Base-by-base conservation (phyloP, 345 rosid genomes). In the Salix udensis region DNA sequence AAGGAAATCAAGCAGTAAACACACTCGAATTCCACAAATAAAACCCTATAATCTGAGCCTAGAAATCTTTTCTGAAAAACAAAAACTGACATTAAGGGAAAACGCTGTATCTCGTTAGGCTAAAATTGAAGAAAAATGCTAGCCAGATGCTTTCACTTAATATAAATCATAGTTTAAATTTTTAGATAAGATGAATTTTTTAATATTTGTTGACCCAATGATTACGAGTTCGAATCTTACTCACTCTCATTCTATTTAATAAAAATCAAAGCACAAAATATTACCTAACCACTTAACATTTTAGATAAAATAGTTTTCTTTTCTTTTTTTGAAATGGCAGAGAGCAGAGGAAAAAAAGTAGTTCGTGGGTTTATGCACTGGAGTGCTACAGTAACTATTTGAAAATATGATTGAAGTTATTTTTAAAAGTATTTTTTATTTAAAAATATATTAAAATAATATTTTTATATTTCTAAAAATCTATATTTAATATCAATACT, bases 371-470 rank as follows among this genome's bases (percentile, higher is more conserved):
- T 34, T 34, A 34, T 34, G 6, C 6, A 34, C 5, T 31, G 36
- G 36, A 4, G 5, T 34, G 36, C 36, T 34, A 34, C 5, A 34
- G 0, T 34, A 5, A 34, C 0, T 5, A 0, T 34, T 0, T 34
- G 6, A 0, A 0, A 4, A 0, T 5, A 0, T 5, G 6, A 34
- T 34, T 34, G 0, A 34, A 5, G 1, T 34, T 34, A 34, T 34
- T 34, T 34, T 34, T 34, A 0, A 34, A 34, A 34, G 0, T 0
- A 5, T 34, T 5, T 4, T 5, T 34, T 28, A 0, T 28, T 28
- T 34, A 4, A 0, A 4, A 34, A 34, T 34, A 34, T 34, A 34
- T 34, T 34, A 34, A 34, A 34, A 34, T 34, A 0, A 34, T 34
- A 34, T 4, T 34, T 34, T 4, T 0, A 0, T 34, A 34, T 34